These are phyloP conservation scores for Populus davidiana DNA, from an alignment of 345 rosid genomes.

Conservation along the genomic window DNA sequence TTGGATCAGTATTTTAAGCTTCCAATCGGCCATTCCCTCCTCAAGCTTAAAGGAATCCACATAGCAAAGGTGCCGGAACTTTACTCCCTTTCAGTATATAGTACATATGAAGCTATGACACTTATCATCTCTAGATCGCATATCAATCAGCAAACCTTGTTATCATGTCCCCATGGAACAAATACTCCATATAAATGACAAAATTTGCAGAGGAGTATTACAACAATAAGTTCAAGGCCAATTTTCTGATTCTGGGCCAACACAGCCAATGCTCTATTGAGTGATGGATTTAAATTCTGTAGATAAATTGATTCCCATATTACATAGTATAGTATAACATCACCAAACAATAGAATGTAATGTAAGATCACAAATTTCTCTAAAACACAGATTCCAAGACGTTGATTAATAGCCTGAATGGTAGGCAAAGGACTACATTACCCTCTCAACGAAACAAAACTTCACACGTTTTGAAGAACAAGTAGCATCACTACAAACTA, in stretches of 20 bases:
- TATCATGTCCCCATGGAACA: conserved; percentile 64
- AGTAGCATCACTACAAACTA: neutral
- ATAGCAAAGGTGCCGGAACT: conserved; percentile 61
- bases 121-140: conserved; percentile 68
- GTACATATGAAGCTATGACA: conserved; percentile 56
- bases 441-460: neutral
- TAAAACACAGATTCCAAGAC: neutral
- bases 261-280: conserved; percentile 61
- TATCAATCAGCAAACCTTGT: conserved; percentile 63
- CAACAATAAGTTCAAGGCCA: conserved; percentile 76
- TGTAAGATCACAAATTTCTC: neutral
- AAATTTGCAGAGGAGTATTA: conserved; percentile 80
- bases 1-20: conserved; percentile 79
- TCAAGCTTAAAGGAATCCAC: conserved; percentile 77
- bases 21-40: conserved; percentile 79
- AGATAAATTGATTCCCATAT: conserved; percentile 65
- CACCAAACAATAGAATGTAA: conserved; percentile 2
- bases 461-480: neutral
- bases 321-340: conserved; percentile 66
- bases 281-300: conserved; percentile 69
- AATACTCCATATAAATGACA: conserved; percentile 59
- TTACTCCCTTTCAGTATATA: conserved; percentile 73
- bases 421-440: neutral
- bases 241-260: conserved; percentile 46
- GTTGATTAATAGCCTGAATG: neutral